phyloP scores from a whole-genome alignment of 2,329 filamentous ascomycete genomes.

The Sporothrix phasma region DNA sequence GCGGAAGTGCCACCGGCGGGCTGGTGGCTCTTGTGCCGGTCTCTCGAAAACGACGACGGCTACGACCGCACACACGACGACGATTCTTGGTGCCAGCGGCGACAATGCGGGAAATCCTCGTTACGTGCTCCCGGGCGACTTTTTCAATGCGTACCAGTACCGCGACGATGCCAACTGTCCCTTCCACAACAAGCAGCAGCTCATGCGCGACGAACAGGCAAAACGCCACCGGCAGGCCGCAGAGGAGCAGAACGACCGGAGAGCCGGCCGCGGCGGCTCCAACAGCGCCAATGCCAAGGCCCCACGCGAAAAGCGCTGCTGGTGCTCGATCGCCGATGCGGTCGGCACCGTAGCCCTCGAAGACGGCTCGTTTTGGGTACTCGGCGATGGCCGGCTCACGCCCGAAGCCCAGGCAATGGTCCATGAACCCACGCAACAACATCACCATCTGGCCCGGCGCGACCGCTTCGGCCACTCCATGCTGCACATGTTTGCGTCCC shows the following conservation, averaged over 20 bases:
- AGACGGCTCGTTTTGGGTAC: slow-evolving; percentile 23
- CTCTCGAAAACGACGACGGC: not conserved
- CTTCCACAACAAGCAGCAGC: slow-evolving; percentile 13
- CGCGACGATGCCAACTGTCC: slow-evolving; percentile 22
- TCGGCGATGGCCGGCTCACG: slow-evolving; percentile 24
- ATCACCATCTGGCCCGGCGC: slow-evolving; percentile 21
- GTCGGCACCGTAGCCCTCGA: slow-evolving; percentile 4
- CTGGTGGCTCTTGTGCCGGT: not conserved
- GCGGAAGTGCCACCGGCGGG: not conserved
- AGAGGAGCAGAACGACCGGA: not conserved
- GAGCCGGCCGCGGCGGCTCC: not conserved
- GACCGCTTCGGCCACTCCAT: slow-evolving; percentile 41
- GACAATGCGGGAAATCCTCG: slow-evolving; percentile 17
- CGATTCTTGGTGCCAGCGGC: slow-evolving; percentile 15
- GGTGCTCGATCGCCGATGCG: slow-evolving; percentile 26
- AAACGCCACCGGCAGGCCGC: not conserved
- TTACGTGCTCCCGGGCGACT: slow-evolving; percentile 40
- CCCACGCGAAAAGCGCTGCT: slow-evolving; percentile 22
- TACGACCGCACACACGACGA: not conserved
- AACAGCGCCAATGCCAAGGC: not conserved
- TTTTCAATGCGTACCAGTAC: slow-evolving; percentile 29
- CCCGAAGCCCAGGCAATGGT: slow-evolving; percentile 21
- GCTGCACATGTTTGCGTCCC: slow-evolving; percentile 37
- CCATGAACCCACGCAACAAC: slow-evolving; percentile 17
- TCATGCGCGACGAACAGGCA: slow-evolving; percentile 10